Percentiles rank a stretch among this genome's conserved stretches.
These are phyloP conservation scores for Boletus coccyginus DNA, from an alignment of 768 basidiomycete species.

Conservation along the genomic window DNA sequence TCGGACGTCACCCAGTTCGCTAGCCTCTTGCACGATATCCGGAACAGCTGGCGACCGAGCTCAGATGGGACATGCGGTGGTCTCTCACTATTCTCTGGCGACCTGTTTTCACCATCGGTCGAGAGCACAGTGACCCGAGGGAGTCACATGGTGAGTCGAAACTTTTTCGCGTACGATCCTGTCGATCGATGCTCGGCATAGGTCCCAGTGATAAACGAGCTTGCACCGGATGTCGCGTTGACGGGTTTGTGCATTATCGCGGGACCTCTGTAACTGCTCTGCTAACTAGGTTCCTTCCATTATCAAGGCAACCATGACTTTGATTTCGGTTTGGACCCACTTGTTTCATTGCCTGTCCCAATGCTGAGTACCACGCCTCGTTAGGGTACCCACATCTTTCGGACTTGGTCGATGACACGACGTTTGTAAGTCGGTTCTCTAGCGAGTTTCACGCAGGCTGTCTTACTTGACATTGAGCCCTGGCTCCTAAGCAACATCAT, in stretches of 20 bases:
- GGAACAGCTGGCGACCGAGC: constrained; percentile 51
- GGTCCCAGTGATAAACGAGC: constrained; percentile 83
- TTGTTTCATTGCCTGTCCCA: not conserved
- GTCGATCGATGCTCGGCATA: constrained; percentile 26
- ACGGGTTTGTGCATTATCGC: constrained; percentile 53
- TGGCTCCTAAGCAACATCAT: constrained; percentile 91
- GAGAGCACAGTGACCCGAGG: constrained; percentile 88
- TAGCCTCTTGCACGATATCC: constrained; percentile 59
- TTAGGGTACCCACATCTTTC: constrained; percentile 63
- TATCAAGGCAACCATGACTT: constrained; percentile 85
- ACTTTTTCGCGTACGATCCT: not conserved
- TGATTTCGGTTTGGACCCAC: constrained; percentile 61
- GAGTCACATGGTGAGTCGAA: constrained; percentile 72
- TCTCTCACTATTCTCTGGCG: constrained; percentile 83
- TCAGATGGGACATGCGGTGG: constrained; percentile 61
- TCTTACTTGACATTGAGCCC: constrained; percentile 46
- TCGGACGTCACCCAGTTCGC: constrained; percentile 72
- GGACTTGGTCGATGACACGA: constrained; percentile 67
- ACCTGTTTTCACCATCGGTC: constrained; percentile 82
- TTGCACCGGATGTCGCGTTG: constrained; percentile 76
- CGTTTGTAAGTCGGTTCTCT: constrained; percentile 53
- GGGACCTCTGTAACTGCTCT: not conserved
- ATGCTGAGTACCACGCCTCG: not conserved
- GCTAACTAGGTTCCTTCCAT: constrained; percentile 5
- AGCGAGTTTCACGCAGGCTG: not conserved